Evolutionary conservation across 768 basidiomycete genomes (phyloP), one percentile per base, ranked within the genome.

Genomic region (Rhodotorula sphaerocarpa): DNA sequence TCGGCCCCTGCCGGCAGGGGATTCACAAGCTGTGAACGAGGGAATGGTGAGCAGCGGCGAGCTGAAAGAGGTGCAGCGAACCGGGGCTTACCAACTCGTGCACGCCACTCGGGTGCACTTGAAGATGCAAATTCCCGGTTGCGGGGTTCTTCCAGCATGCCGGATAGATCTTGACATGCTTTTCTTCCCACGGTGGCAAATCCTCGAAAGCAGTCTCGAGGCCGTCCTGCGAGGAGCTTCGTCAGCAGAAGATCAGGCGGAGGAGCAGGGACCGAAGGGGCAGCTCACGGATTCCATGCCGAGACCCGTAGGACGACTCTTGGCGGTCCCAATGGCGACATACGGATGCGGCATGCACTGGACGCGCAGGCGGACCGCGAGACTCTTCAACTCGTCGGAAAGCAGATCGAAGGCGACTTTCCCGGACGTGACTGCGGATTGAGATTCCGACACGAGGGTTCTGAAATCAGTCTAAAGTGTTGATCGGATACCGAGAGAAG

Each of bases 111-210:
- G 70, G 90, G 73, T 93, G 91, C 7, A 93, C 90, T 73, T 96
- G 83, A 77, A 92, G 84, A 73, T 92, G 88, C 27, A 96, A 80
- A 3, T 78, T 78, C 30, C 84, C 84, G 18, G 90, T 93, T 12
- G 83, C 82, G 1, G 90, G 88, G 75, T 92, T 93, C 79, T 92
- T 92, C 91, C 91, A 93, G 11, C 86, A 74, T 86, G 88, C 73
- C 31, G 90, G 88, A 57, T 85, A 79, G 5, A 79, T 78, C 80
- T 90, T 88, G 72, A 86, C 63, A 74, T 82, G 86, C 44, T 78
- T 78, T 73, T 88, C 86, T 55, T 85, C 82, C 88, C 89, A 95
- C n/a, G 79, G 75, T 0, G 90, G 87, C 28, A 95, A 80, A 63
- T 88, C 83, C 23, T 79, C 75, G 50, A 82, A 67, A 2, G 82